Evolutionary conservation across 148 eudicot genomes (phyloP), one percentile per base, ranked within the genome.

Genomic region (Amaranthus cruentus): DNA sequence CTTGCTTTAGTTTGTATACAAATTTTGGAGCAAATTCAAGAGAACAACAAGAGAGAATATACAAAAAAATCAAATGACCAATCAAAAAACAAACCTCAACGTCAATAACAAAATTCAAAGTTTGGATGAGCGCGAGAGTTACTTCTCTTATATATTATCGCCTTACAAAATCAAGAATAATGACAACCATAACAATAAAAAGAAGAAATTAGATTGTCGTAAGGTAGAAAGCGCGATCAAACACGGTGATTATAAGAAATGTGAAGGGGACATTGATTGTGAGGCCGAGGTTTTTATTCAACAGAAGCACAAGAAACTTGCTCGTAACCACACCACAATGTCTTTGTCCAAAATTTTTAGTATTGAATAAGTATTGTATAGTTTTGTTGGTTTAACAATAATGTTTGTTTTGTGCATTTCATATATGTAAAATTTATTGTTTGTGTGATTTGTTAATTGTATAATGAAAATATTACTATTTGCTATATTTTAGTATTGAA

Each of bases 221-320:
- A 77, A 72, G 80, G 46, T 14, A 44, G 76, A 65, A 4, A 46
- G 6, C 4, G 56, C 43, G 9, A 12, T 52, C 3, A 53, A 66
- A 60, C 44, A 50, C 21, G 72, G 68, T 21, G 77, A 68, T 58
- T 42, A 46, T 10, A 54, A 44, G 50, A 62, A 62, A 47, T 67
- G 73, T 9, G 11, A 59, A n/a, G 80, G 80, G 2, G 76, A 78
- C 9, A 28, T 78, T 6, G 9, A 78, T 59, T 78, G 80, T 14
- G 80, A 78, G 14, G 80, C 80, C 3, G 80, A 78, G 61, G 61
- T 66, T 28, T 78, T 72, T 72, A 73, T 78, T 18, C n/a, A 61
- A 18, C 47, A 61, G 56, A 78, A 59, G 47, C 81, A 66, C 15
- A 60, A 54, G 72, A 60, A 72, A 55, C 71, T 78, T 2, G 50